These are phyloP conservation scores for Moesziomyces sp. DNA, from an alignment of 1,284 basidiomycete species.

Conservation along the genomic window DNA sequence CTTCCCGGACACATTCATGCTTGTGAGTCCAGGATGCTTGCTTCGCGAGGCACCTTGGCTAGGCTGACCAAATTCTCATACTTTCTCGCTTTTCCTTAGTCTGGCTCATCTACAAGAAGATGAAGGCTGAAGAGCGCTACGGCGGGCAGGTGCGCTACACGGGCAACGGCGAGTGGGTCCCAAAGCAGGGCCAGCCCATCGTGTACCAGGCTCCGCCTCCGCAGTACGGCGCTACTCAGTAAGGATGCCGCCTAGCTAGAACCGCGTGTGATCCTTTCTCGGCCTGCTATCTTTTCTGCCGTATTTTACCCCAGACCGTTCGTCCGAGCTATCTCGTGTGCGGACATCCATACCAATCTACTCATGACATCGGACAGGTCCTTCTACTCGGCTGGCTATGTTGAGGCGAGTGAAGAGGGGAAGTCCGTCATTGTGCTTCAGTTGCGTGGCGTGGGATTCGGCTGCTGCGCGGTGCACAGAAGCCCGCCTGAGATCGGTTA, in stretches of 20 bases:
- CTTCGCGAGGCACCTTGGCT: neutral
- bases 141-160: conserved; percentile 44
- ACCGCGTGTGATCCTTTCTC: neutral
- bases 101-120: conserved; percentile 56
- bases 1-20: conserved; percentile 46
- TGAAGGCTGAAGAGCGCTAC: conserved; percentile 54
- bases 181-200: conserved; percentile 30
- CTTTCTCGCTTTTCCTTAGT: conserved; percentile 7
- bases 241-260: neutral
- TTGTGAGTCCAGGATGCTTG: conserved; percentile 16
- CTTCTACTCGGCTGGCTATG: too few relatives aligned
- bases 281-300: too few relatives aligned
- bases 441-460: too few relatives aligned
- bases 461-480: too few relatives aligned
- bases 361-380: too few relatives aligned
- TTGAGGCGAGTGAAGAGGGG: too few relatives aligned
- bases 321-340: too few relatives aligned
- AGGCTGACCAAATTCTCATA: neutral
- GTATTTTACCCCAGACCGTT: too few relatives aligned
- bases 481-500: too few relatives aligned
- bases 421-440: too few relatives aligned
- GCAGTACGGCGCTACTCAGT: conserved; percentile 33
- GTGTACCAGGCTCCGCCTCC: conserved; percentile 28
- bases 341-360: too few relatives aligned
- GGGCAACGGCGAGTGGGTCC: conserved; percentile 53